phyloP scores from a whole-genome alignment of 176 grass and related monocot species.

The Rhipidocladum racemiflorum region DNA sequence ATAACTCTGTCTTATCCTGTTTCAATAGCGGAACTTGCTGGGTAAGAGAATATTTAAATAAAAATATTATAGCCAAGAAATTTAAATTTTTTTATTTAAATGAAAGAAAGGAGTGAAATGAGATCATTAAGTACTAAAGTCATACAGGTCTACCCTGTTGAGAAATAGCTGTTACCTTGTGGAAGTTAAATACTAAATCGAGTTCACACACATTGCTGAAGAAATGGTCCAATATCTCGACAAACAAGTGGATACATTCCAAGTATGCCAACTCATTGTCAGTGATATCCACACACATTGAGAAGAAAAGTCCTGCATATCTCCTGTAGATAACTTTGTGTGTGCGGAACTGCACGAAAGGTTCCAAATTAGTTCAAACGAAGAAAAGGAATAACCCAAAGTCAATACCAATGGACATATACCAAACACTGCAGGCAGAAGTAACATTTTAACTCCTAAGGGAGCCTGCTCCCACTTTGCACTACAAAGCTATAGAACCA shows the following conservation, averaged over 20 bases:
- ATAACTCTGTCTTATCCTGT: background rate
- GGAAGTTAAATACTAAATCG: constrained; percentile 98
- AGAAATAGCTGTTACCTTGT: constrained; percentile 60
- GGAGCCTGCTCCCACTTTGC: background rate
- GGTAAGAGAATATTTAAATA: background rate
- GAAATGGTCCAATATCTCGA: constrained; percentile 98
- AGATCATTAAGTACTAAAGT: background rate
- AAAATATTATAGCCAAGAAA: background rate
- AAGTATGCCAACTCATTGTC: constrained; percentile 98
- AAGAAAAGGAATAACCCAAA: background rate
- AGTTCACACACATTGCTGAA: constrained; percentile 99
- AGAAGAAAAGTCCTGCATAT: constrained; percentile 98
- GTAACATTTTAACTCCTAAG: background rate
- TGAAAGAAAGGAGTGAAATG: background rate
- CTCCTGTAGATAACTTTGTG: constrained; percentile 99
- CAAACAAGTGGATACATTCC: constrained; percentile 98
- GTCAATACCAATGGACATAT: background rate
- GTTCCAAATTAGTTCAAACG: background rate
- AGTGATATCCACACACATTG: constrained; percentile 95
- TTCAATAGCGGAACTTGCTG: background rate
- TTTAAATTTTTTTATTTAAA: background rate
- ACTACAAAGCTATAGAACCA: background rate
- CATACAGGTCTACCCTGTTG: background rate
- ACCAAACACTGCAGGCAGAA: background rate
- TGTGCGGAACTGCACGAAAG: constrained; percentile 60